phyloP scores from a whole-genome alignment of 768 basidiomycete genomes.

The Lactarius sp. region DNA sequence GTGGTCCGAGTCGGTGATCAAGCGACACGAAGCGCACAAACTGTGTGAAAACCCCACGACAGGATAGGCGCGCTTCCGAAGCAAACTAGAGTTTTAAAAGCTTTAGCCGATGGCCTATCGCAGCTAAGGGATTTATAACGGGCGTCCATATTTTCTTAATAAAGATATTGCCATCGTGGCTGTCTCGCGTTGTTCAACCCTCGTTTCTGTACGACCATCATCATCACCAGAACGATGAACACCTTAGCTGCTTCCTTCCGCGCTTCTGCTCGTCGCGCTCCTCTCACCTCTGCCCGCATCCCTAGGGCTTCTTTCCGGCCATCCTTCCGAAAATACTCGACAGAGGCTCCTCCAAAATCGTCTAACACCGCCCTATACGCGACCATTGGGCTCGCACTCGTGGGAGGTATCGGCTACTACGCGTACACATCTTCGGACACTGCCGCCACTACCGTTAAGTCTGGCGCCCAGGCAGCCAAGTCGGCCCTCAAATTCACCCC shows the following conservation, averaged over 20 bases:
- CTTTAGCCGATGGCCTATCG: neutral
- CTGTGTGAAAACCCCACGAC: too few species aligned
- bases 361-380: constrained; percentile 52
- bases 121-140: neutral
- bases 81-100: too few species aligned
- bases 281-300: constrained; percentile 20
- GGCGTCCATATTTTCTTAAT: neutral
- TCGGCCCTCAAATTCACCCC: constrained; percentile 66
- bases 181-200: neutral
- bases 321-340: constrained; percentile 57
- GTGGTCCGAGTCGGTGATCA: too few species aligned
- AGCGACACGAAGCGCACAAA: too few species aligned
- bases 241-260: constrained; percentile 15
- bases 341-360: constrained; percentile 45
- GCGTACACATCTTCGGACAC: constrained; percentile 46
- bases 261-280: constrained; percentile 23
- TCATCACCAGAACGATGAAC: constrained; percentile 15
- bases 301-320: constrained; percentile 31
- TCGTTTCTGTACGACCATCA: neutral
- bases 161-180: neutral
- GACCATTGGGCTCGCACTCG: constrained; percentile 54
- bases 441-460: constrained; percentile 52
- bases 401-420: constrained; percentile 63
- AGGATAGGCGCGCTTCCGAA: too few species aligned
- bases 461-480: constrained; percentile 58